Base-by-base conservation (phyloP, 176 grass and related monocot species). In the Chrysopogon serrulatus region DNA sequence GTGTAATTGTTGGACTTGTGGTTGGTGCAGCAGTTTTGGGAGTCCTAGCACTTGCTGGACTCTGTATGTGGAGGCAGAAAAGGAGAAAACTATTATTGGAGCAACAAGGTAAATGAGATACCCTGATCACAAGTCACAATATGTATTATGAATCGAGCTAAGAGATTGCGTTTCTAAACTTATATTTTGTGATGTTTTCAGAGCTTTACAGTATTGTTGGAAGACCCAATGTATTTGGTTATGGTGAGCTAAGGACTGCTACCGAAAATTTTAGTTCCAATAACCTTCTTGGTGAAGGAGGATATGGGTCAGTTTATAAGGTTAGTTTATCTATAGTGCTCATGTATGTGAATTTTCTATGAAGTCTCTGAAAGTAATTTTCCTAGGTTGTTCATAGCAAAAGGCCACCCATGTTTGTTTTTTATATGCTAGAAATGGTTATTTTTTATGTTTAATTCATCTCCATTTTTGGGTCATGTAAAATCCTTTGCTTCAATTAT, bases 251-350 rank as follows among this genome's bases (percentile, higher is more conserved):
- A 41, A 95, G 86, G 79, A 76, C 84, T 2, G 84, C 95, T 43
- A 91, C 90, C 57, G 92, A 95, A 61, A 80, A 74, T 76, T 98
- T 98, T 62, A 98, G 59, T 83, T 74, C 92, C 65, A 70, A 7
- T 65, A 98, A 98, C 82, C 81, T 90, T 89, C 84, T 98, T 42
- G 95, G 95, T 32, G 79, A 90, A 89, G 95, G 95, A 71, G 95
- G 95, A 77, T 98, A 92, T 83, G 95, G 95, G 13, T 60, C 87
- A 17, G 95, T 98, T 30, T 90, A 72, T 86, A 98, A 95, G 92
- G 92, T 98, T 72, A 54, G 43, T 74, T 82, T 83, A 70, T 45
- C 34, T 42, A 4, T 23, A 32, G 73, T 48, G 49, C 37, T 34
- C 18, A 36, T 39, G 41, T 19, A 19, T 12, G 35, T 63, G 35